Evolutionary conservation across 208 protist genomes (phyloP).

Genomic region (Herpetomonas tarakana): DNA sequence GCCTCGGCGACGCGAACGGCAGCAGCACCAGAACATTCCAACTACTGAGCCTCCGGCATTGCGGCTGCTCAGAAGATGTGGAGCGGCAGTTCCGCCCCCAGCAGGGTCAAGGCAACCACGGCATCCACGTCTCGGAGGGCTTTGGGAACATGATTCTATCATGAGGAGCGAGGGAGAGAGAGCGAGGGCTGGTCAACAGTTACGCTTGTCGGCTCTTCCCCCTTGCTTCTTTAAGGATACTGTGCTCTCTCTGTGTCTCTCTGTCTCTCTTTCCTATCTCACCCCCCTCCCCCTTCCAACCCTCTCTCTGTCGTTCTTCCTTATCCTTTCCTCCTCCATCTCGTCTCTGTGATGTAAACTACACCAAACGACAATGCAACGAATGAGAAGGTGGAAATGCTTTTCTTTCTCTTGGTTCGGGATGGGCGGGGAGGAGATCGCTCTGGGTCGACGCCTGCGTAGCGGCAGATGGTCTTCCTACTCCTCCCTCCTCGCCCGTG

Average conservation of each 20-base stretch:
- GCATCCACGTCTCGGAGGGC: not conserved
- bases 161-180: slow-evolving; percentile 10
- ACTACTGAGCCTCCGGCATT: slow-evolving; percentile 68
- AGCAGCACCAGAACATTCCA: slow-evolving; percentile 46
- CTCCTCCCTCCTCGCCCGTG: too few species aligned
- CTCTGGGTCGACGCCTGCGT: too few species aligned
- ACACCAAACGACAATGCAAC: not conserved
- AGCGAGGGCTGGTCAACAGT: not conserved
- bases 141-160: not conserved
- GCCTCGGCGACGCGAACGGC: not conserved
- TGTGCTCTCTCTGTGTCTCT: not conserved
- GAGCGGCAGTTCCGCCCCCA: slow-evolving; percentile 25
- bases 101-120: slow-evolving; percentile 5
- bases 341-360: not conserved
- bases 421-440: too few species aligned
- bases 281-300: not conserved
- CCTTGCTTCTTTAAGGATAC: slow-evolving; percentile 1
- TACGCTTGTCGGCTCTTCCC: not conserved
- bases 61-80: slow-evolving; percentile 40
- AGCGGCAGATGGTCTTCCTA: too few species aligned
- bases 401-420: too few species aligned
- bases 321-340: not conserved
- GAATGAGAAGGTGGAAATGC: too few species aligned
- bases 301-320: not conserved
- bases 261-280: slow-evolving; percentile 2